Evolutionary conservation across 148 eudicot genomes (phyloP), one percentile per base, ranked within the genome.

Genomic region (Vaccinium myrtillus): DNA sequence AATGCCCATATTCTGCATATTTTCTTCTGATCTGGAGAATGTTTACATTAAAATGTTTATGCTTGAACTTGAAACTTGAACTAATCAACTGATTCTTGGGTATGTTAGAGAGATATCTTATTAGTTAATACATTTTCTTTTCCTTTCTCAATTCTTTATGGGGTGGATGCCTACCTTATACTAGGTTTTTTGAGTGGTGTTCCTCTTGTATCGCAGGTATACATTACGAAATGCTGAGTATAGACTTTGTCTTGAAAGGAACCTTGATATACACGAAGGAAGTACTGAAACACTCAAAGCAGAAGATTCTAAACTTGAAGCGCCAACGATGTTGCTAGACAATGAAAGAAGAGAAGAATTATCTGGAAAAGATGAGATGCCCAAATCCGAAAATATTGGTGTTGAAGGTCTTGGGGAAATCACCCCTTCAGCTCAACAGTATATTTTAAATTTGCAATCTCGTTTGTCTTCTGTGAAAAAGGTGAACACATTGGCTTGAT

Each of bases 211-310:
- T 51, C 91, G 89, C 95, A 96, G 99, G 88, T 94, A 96, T 90
- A 94, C 99, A 54, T 88, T 96, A 80, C 87, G 94, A 81, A 96
- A 96, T 93, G 99, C 98, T 83, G 99, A 96, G 88, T 93, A 93
- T 83, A 93, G 99, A 90, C 98, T 96, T 71, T 94, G 95, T 83
- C 95, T 96, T 79, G 98, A 96, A 85, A 94, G 89, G 87, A 96
- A 91, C 89, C 91, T 96, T 88, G 99, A 88, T 70, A 90, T 91
- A 27, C 77, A 90, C 63, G 97, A 89, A 61, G 94, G 87, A 81
- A 70, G 30, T 79, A 71, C n/a, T 77, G 94, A 89, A 79, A 87
- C 85, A 78, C 84, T 89, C 13, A 88, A 83, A 75, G 77, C 84
- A 15, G 92, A 92, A 85, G 90, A 91, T 89, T 88, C 87, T 43